Evolutionary conservation across 148 eudicot genomes (phyloP).

Genomic region (Amaranthus cruentus): DNA sequence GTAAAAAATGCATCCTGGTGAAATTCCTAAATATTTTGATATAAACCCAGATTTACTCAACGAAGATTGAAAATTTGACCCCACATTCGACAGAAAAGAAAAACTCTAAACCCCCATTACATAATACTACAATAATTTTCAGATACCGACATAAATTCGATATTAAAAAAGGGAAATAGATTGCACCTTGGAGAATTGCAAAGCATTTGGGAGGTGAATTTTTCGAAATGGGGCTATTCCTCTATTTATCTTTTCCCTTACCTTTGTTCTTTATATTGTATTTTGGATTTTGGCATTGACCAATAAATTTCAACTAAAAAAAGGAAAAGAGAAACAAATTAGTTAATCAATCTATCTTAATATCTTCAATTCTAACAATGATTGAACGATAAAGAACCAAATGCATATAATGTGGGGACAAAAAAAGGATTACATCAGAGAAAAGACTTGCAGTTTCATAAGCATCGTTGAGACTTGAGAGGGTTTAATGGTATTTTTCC

Average conservation of each 20-base stretch:
- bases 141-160: too few species aligned
- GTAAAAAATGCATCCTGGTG: not conserved
- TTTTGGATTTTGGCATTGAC: constrained; percentile 24
- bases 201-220: constrained; percentile 11
- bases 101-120: constrained; percentile 12
- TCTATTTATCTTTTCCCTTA: not conserved
- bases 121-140: not conserved
- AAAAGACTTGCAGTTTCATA: not conserved
- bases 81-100: not conserved
- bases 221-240: not conserved
- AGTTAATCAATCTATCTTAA: not conserved
- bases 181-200: constrained; percentile 15
- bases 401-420: constrained; percentile 10
- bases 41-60: not conserved
- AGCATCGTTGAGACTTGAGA: not conserved
- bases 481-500: not conserved
- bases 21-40: not conserved
- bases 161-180: not conserved
- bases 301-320: constrained; percentile 1
- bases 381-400: not conserved
- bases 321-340: not conserved
- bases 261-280: constrained; percentile 7
- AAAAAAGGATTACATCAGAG: not conserved
- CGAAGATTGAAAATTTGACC: not conserved
- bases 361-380: not conserved